phyloP scores from a whole-genome alignment of 495 filamentous ascomycete species.

The Penicillium odoratum region DNA sequence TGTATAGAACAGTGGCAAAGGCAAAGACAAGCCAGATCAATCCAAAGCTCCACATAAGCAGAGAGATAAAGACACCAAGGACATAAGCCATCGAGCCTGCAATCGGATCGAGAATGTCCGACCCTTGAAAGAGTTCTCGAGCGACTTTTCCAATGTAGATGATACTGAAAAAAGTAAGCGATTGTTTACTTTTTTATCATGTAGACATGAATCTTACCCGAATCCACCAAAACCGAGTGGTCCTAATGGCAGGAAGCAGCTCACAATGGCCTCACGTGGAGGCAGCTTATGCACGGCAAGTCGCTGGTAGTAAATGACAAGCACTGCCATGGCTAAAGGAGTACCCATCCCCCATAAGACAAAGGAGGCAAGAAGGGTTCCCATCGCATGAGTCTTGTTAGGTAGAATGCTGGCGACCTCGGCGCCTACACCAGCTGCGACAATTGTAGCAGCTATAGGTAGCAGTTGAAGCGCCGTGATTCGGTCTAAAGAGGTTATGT shows the following conservation, averaged over 20 bases:
- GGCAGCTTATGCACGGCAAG: constrained; percentile 47
- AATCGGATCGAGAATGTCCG: constrained; percentile 24
- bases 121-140: constrained; percentile 28
- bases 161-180: constrained; percentile 27
- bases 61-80: constrained; percentile 38
- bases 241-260: constrained; percentile 47
- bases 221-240: constrained; percentile 50
- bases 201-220: constrained; percentile 21
- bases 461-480: constrained; percentile 50
- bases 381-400: constrained; percentile 27
- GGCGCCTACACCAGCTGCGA: constrained; percentile 45
- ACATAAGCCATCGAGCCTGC: constrained; percentile 43
- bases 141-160: constrained; percentile 45
- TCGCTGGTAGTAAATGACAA: constrained; percentile 52
- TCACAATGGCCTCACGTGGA: constrained; percentile 46
- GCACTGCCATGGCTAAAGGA: constrained; percentile 40
- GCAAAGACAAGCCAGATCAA: constrained; percentile 53
- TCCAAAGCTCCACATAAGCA: constrained; percentile 52
- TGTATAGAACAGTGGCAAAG: constrained; percentile 36
- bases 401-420: constrained; percentile 37
- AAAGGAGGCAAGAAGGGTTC: constrained; percentile 45
- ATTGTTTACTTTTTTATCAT: background rate
- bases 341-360: constrained; percentile 48
- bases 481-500: constrained; percentile 36
- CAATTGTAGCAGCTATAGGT: constrained; percentile 48